Percentiles rank a stretch among this genome's conserved stretches.
Conservation (phyloP, 1,284 basidiomycete genomes). For the Flammula alnicola region DNA sequence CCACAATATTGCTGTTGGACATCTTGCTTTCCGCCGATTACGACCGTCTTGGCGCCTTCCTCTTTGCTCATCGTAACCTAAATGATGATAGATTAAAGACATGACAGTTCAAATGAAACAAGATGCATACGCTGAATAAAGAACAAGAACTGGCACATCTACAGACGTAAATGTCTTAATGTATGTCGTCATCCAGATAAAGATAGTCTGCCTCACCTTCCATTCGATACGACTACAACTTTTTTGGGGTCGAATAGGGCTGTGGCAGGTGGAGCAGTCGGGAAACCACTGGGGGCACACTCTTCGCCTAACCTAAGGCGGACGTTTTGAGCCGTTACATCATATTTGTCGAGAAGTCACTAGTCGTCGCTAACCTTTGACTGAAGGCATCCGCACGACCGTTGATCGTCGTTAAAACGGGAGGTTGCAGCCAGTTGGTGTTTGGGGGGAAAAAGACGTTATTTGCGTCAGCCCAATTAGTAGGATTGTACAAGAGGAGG, state of each 20-base stretch:
- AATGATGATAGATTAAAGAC: neutral
- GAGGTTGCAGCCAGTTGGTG: conserved; percentile 56
- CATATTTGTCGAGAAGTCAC: conserved; percentile 24
- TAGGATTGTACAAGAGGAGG: conserved; percentile 54
- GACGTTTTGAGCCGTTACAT: neutral
- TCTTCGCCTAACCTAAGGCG: conserved; percentile 55
- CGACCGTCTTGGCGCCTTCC: conserved; percentile 60
- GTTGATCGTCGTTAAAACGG: conserved; percentile 48
- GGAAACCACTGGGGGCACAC: conserved; percentile 39
- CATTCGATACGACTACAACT: conserved; percentile 62
- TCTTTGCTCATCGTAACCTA: conserved; percentile 66
- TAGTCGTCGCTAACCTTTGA: conserved; percentile 39
- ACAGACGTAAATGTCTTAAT: conserved; percentile 4
- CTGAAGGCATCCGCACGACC: conserved; percentile 53
- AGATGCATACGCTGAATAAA: conserved; percentile 52
- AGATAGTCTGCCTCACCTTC: conserved; percentile 37
- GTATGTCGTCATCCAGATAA: neutral
- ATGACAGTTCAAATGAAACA: neutral
- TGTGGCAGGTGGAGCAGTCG: conserved; percentile 18
- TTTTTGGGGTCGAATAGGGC: conserved; percentile 57
- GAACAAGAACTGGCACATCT: conserved; percentile 63
- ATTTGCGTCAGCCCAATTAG: conserved; percentile 54
- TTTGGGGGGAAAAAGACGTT: conserved; percentile 46
- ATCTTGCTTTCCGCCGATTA: conserved; percentile 56
- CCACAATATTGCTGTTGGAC: conserved; percentile 63